Conservation (phyloP, 768 basidiomycete species). For the Sporobolomyces roseus region DNA sequence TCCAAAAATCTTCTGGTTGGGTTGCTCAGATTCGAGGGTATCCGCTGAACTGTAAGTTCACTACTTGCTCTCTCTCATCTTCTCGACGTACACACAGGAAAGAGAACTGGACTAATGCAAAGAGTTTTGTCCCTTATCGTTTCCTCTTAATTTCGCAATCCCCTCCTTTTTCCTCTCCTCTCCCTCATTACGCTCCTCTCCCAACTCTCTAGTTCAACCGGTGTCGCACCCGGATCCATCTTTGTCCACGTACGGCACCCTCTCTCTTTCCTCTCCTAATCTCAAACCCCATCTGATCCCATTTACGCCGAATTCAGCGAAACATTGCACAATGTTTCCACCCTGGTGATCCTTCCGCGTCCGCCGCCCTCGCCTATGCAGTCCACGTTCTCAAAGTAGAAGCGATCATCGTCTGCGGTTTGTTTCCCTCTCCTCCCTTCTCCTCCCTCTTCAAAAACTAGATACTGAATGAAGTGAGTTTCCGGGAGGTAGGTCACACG, state of each 20-base stretch:
- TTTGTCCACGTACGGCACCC: conserved; percentile 44
- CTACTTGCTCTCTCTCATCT: neutral
- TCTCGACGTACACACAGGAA: too few species aligned
- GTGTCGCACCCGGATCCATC: conserved; percentile 45
- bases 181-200: too few species aligned
- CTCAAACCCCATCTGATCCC: neutral
- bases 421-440: neutral
- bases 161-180: too few species aligned
- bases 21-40: conserved; percentile 44
- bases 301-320: conserved; percentile 30
- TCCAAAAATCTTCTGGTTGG: conserved; percentile 44
- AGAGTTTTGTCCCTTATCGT: too few species aligned
- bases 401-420: conserved; percentile 44
- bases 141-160: too few species aligned
- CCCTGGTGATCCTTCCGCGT: conserved; percentile 40
- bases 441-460: too few species aligned
- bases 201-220: conserved; percentile 35
- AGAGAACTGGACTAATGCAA: too few species aligned
- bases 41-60: conserved; percentile 40
- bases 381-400: conserved; percentile 43
- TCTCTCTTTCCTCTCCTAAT: neutral
- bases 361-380: conserved; percentile 44
- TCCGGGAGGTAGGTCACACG: conserved; percentile 41
- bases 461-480: neutral
- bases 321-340: conserved; percentile 46